Evolutionary conservation across 352 stramenopile genomes (phyloP), one percentile per base, ranked within the genome.

Genomic region (Pythium rishiriense): DNA sequence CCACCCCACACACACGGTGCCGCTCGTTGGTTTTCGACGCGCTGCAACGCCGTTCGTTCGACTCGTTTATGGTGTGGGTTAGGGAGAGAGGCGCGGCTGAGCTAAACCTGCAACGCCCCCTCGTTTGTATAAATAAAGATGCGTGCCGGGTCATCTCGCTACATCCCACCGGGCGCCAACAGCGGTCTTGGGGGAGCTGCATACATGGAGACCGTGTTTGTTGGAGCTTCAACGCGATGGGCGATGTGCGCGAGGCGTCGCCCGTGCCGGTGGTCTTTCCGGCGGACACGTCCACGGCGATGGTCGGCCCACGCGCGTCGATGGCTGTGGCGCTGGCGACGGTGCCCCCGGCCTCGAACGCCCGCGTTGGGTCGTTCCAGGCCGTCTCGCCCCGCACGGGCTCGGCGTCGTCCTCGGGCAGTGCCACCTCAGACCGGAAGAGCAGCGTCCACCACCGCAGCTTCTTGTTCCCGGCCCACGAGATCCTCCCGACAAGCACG

Each of bases 401-500:
- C 10, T 74, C 68, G 1, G 26, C 41, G 6, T 71, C 68, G 6
- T 75, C 66, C 4, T 77, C 72, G 0, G 66, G 66, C 9, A 79
- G 72, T 25, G 67, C 41, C 22, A 71, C 60, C 41, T 71, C 67
- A 15, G 67, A 74, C 22, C 62, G 71, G 6, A 69, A 68, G 28
- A 76, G 64, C 53, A 66, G 68, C 22, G 10, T 68, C 24, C 58
- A 72, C 17, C 73, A 81, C 53, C 73, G 73, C 22, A 81, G 73
- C 56, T 81, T 81, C 21, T 21, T 78, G 12, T 81, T 75, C 42
- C 70, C 73, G 3, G 62, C 69, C 43, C 68, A 71, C 26, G 79
- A 85, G 47, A 71, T 85, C 26, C 33, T 83, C 15, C 68, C 76
- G 8, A 58, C 73, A 31, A 83, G 76, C 29, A 75, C 70, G 24